These are phyloP conservation scores for Salix purpurea DNA, from an alignment of 345 rosid species.

Conservation along the genomic window DNA sequence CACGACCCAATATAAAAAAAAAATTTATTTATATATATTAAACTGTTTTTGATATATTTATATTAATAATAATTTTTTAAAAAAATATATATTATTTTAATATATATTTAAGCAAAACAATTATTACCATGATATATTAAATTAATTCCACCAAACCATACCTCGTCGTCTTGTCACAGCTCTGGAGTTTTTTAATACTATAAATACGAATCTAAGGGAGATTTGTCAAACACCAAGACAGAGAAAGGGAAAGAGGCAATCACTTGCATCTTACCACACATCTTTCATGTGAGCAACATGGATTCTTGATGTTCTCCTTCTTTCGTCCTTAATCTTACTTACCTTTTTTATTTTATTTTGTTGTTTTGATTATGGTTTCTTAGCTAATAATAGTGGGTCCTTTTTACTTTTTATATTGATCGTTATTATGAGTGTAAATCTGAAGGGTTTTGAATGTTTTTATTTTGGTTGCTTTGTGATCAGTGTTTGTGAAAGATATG, in stretches of 20 bases:
- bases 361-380: background rate
- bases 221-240: background rate
- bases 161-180: background rate
- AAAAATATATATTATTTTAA: too few relatives aligned
- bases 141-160: background rate
- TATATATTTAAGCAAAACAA: too few relatives aligned
- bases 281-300: background rate
- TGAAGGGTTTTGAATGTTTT: background rate
- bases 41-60: too few relatives aligned
- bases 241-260: background rate
- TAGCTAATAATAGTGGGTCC: background rate
- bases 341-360: background rate
- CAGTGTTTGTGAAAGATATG: slow-evolving; percentile 40
- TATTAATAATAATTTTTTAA: too few relatives aligned
- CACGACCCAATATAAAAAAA: too few relatives aligned
- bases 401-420: background rate
- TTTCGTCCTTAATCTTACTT: background rate
- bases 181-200: background rate
- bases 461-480: slow-evolving; percentile 14
- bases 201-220: background rate
- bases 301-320: background rate
- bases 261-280: background rate
- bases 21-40: too few relatives aligned
- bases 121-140: too few relatives aligned
- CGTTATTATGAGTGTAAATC: background rate